These are phyloP conservation scores for Pholiota conissans DNA, from an alignment of 768 basidiomycete species.

Conservation along the genomic window DNA sequence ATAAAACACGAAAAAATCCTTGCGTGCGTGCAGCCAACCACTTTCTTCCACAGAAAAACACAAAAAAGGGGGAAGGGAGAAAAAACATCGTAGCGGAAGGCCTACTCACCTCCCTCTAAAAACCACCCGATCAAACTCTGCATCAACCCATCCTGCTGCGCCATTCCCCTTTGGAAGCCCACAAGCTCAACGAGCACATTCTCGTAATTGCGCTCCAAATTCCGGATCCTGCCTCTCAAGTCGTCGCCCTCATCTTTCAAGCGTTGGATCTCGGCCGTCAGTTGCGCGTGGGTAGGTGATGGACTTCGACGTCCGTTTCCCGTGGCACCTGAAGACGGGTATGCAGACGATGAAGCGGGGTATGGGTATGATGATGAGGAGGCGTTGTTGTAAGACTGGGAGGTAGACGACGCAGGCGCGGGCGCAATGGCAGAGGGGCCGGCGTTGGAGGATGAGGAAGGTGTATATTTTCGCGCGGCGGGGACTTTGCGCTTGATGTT, in stretches of 20 bases:
- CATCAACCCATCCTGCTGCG: slow-evolving; percentile 83
- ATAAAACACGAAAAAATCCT: not conserved
- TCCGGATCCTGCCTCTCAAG: slow-evolving; percentile 31
- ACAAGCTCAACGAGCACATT: slow-evolving; percentile 37
- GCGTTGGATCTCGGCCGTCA: slow-evolving; percentile 26
- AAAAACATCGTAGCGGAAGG: not conserved
- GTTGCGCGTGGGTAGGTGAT: slow-evolving; percentile 7
- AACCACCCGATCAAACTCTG: slow-evolving; percentile 82
- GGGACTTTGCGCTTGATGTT: slow-evolving; percentile 64
- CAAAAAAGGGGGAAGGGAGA: not conserved
- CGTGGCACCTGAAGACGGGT: too few species aligned
- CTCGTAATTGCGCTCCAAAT: slow-evolving; percentile 39
- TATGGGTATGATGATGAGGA: not conserved
- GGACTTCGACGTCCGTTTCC: slow-evolving; percentile 4
- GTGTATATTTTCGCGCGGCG: slow-evolving; percentile 36
- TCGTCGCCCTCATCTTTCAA: slow-evolving; percentile 34
- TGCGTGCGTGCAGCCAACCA: not conserved
- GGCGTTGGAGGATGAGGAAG: slow-evolving; percentile 2
- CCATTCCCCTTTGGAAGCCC: slow-evolving; percentile 43
- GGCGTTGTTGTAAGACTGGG: slow-evolving; percentile 4
- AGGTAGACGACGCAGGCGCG: slow-evolving; percentile 5
- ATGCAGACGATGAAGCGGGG: not conserved
- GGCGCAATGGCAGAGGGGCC: slow-evolving; percentile 21
- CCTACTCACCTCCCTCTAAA: slow-evolving; percentile 55
- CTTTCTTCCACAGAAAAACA: not conserved